Percentiles rank a stretch among this genome's conserved stretches.
Conservation (phyloP, 1,284 basidiomycete genomes). For the Thecaphora frezii region DNA sequence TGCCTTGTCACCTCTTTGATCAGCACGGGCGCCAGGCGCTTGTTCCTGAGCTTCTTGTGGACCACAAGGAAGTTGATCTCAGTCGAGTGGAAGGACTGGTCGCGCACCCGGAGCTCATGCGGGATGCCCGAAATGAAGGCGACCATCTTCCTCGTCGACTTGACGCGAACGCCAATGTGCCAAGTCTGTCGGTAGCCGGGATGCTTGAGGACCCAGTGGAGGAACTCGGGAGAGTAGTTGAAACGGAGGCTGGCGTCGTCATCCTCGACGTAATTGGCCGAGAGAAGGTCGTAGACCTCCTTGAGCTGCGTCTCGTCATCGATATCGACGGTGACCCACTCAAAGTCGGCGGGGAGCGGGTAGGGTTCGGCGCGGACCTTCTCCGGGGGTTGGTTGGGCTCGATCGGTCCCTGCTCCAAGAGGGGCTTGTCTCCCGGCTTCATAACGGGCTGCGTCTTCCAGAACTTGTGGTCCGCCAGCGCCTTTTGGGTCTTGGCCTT, state of each 20-base stretch:
- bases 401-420: slow-evolving; percentile 77
- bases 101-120: slow-evolving; percentile 52
- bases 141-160: slow-evolving; percentile 75
- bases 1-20: slow-evolving; percentile 98
- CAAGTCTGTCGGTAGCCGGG: slow-evolving; percentile 91
- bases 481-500: slow-evolving; percentile 40
- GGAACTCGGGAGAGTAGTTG: slow-evolving; percentile 91
- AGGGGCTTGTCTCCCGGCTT: slow-evolving; percentile 66
- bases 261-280: slow-evolving; percentile 94
- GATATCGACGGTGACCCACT: slow-evolving; percentile 85
- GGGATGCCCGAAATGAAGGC: slow-evolving; percentile 97
- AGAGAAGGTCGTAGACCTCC: slow-evolving; percentile 90
- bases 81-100: slow-evolving; percentile 57
- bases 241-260: slow-evolving; percentile 93
- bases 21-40: slow-evolving; percentile 90
- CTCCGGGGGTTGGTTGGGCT: slow-evolving; percentile 73
- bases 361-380: slow-evolving; percentile 85
- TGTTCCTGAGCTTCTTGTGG: slow-evolving; percentile 95
- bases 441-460: slow-evolving; percentile 72
- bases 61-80: slow-evolving; percentile 99
- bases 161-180: slow-evolving; percentile 96
- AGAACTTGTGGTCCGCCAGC: slow-evolving; percentile 56
- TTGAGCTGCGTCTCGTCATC: slow-evolving; percentile 73
- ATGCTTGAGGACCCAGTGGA: slow-evolving; percentile 91
- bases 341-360: slow-evolving; percentile 86